A percentile compares a stretch with the other conserved stretches of the same genome.
phyloP scores from a whole-genome alignment of 2,329 filamentous ascomycete genomes.

The Myriosclerotinia duriaeana region DNA sequence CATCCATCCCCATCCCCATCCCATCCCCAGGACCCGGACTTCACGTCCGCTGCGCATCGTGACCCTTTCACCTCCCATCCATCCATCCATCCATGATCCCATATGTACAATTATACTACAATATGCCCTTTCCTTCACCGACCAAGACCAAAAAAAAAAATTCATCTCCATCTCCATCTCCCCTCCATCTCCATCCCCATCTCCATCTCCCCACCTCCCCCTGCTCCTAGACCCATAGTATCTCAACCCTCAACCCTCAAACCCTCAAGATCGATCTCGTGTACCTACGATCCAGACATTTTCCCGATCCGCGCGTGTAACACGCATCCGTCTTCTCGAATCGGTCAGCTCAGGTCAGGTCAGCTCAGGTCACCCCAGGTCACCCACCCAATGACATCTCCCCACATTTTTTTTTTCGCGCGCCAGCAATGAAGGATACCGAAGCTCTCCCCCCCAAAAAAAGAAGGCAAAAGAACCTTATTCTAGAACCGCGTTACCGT shows the following conservation, averaged over 20 bases:
- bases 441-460: too few relatives aligned
- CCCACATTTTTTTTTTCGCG: background rate
- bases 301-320: conserved; percentile 5
- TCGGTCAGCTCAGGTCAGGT: too few relatives aligned
- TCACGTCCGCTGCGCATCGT: background rate
- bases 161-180: background rate
- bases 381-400: background rate
- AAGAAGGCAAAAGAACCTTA: conserved; percentile 3
- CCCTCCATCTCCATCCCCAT: too few relatives aligned
- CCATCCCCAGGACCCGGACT: background rate
- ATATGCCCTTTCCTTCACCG: background rate
- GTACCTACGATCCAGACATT: conserved; percentile 1
- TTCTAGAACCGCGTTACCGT: conserved; percentile 2
- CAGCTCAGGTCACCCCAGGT: too few relatives aligned
- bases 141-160: conserved; percentile 5
- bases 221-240: too few relatives aligned
- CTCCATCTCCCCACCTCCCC: too few relatives aligned
- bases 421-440: background rate
- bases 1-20: background rate
- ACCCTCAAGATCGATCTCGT: background rate
- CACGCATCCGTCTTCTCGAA: conserved; percentile 1
- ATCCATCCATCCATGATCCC: too few relatives aligned
- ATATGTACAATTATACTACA: background rate
- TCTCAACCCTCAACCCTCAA: too few relatives aligned
- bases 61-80: background rate